A percentile compares a stretch with the other conserved stretches of the same genome.
Evolutionary conservation across 176 grass and related monocot species (phyloP).

Genomic region (Miscanthus lutarioriparius): DNA sequence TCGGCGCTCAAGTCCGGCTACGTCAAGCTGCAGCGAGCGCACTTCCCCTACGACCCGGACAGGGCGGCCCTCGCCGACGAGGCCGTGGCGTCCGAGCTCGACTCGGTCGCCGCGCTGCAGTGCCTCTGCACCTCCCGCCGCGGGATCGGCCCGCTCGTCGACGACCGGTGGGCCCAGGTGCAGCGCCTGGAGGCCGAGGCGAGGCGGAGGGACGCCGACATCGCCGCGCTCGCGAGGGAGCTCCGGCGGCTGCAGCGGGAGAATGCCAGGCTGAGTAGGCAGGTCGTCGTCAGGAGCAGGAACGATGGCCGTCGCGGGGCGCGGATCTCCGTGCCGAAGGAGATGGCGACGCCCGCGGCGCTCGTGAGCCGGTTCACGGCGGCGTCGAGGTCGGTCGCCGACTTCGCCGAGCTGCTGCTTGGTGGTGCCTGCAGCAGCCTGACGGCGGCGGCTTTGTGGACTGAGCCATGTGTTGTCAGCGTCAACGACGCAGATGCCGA

Average conservation of each 20-base stretch:
- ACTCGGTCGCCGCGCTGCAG: not conserved
- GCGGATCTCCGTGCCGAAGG: not conserved
- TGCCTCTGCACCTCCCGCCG: not conserved
- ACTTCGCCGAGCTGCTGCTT: not conserved
- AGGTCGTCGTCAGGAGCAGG: not conserved
- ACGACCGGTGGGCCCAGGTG: not conserved
- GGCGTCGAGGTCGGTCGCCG: not conserved
- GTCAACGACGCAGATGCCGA: not conserved
- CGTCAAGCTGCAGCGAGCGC: slow-evolving; percentile 26
- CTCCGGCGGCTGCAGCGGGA: not conserved
- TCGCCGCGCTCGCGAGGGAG: not conserved
- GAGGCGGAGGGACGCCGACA: slow-evolving; percentile 8
- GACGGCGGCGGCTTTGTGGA: not conserved
- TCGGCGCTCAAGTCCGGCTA: slow-evolving; percentile 19
- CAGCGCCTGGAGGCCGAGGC: slow-evolving; percentile 3
- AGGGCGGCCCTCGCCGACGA: not conserved
- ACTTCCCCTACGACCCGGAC: not conserved
- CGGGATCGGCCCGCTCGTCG: not conserved
- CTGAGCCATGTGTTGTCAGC: not conserved
- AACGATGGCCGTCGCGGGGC: not conserved
- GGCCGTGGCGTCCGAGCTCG: slow-evolving; percentile 23
- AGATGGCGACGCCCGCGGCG: not conserved
- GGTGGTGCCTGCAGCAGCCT: not conserved
- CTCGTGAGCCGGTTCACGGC: not conserved
- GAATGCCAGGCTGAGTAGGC: not conserved